Evolutionary conservation across 2,329 filamentous ascomycete genomes (phyloP).

Genomic region (Verticillium klebahnii): DNA sequence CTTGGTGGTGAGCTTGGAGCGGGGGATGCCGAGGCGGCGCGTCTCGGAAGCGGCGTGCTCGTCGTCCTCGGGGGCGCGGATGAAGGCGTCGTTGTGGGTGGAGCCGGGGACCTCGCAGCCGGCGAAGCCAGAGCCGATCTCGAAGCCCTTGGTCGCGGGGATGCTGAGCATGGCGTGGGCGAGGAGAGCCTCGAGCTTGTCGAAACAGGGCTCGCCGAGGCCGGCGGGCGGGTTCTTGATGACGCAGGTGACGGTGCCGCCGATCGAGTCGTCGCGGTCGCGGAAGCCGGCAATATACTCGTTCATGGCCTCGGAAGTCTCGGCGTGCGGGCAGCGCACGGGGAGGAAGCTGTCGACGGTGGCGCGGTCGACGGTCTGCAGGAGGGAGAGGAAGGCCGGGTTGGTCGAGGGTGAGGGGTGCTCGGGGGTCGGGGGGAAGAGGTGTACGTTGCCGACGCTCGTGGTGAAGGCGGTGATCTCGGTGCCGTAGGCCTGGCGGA

Average conservation of each 20-base stretch:
- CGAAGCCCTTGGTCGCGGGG: slow-evolving; percentile 92
- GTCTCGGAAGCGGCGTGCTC: slow-evolving; percentile 33
- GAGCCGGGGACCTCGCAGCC: slow-evolving; percentile 84
- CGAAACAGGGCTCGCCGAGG: slow-evolving; percentile 89
- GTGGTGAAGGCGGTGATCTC: slow-evolving; percentile 91
- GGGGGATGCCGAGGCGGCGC: slow-evolving; percentile 37
- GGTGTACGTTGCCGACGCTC: slow-evolving; percentile 74
- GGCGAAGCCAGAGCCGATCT: slow-evolving; percentile 88
- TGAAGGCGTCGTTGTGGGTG: slow-evolving; percentile 87
- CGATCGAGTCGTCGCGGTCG: slow-evolving; percentile 81
- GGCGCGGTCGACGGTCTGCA: slow-evolving; percentile 66
- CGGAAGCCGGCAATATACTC: slow-evolving; percentile 71
- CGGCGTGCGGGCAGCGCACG: slow-evolving; percentile 75
- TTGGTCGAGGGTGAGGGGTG: slow-evolving; percentile 68
- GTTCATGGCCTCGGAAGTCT: slow-evolving; percentile 67
- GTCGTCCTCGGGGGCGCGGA: slow-evolving; percentile 45
- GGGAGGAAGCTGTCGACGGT: slow-evolving; percentile 81
- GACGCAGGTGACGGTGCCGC: slow-evolving; percentile 91
- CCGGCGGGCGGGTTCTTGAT: slow-evolving; percentile 82
- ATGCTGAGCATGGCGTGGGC: slow-evolving; percentile 94
- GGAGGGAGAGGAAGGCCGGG: slow-evolving; percentile 71
- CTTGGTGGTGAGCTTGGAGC: slow-evolving; percentile 70
- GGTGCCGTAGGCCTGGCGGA: slow-evolving; percentile 72
- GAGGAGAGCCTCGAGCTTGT: slow-evolving; percentile 89
- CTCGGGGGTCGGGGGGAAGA: slow-evolving; percentile 67